Evolutionary conservation across 768 basidiomycete genomes (phyloP).

Genomic region (Aureoboletus auriporus): DNA sequence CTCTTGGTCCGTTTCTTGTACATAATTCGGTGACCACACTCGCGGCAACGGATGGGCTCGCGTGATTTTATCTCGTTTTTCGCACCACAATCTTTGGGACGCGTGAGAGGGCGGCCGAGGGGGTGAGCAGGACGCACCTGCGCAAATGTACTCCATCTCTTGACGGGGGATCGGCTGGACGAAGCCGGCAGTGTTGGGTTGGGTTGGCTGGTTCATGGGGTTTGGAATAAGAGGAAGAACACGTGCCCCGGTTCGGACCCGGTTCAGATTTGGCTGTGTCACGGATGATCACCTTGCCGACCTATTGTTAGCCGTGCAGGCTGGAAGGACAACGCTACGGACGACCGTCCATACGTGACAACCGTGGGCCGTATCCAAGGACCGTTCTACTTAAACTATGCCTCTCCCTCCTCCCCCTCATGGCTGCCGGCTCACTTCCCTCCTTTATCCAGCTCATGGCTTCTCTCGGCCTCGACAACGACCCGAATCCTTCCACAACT

Average conservation of each 20-base stretch:
- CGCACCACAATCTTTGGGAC: constrained; percentile 74
- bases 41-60: constrained; percentile 92
- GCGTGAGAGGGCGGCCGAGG: constrained; percentile 1
- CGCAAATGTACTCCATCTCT: constrained; percentile 85
- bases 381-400: constrained; percentile 19
- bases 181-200: constrained; percentile 32
- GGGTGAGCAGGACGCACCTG: constrained; percentile 43
- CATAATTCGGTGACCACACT: constrained; percentile 98
- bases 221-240: no score
- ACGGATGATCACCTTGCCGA: constrained; percentile 58
- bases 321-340: constrained; percentile 24
- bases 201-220: constrained; percentile 38
- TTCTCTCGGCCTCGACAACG: constrained; percentile 68
- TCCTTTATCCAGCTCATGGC: constrained; percentile 88
- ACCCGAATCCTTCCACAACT: constrained; percentile 28
- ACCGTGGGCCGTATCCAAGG: constrained; percentile 37
- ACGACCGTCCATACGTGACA: constrained; percentile 33
- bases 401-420: constrained; percentile 8
- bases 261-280: constrained; percentile 21
- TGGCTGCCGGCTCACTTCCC: constrained; percentile 50
- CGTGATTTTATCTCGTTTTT: constrained; percentile 88
- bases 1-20: constrained; percentile 94
- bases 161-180: constrained; percentile 40
- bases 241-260: background rate
- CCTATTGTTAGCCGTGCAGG: constrained; percentile 38